These are phyloP conservation scores for Aureobasidium leucospermi DNA, from an alignment of 2,329 filamentous ascomycete species.

Conservation along the genomic window DNA sequence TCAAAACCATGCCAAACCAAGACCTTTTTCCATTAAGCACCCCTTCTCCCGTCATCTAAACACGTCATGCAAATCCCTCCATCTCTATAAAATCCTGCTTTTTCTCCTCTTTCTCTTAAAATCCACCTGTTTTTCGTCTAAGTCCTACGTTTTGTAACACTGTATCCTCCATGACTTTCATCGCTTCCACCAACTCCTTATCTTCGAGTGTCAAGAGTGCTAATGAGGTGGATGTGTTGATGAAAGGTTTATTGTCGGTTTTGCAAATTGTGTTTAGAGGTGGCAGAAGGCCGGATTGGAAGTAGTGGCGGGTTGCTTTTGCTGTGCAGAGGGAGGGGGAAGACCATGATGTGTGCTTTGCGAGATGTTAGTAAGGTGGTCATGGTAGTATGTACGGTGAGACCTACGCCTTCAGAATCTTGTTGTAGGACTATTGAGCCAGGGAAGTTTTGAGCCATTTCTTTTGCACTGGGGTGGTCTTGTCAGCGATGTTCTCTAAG, in stretches of 20 bases:
- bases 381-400: not conserved
- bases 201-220: no score
- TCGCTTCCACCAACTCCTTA: no score
- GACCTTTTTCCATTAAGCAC: no score
- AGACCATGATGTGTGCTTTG: conserved; percentile 6
- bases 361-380: not conserved
- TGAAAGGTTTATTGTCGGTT: conserved; percentile 24
- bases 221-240: not conserved
- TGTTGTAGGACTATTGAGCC: conserved; percentile 39
- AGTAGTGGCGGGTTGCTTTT: conserved; percentile 33
- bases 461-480: conserved; percentile 31
- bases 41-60: no score
- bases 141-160: no score
- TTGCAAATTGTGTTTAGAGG: conserved; percentile 28
- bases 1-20: no score
- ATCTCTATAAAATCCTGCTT: no score
- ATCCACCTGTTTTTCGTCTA: no score
- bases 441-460: conserved; percentile 36
- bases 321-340: conserved; percentile 26
- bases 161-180: no score
- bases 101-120: no score
- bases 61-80: no score
- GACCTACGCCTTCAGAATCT: conserved; percentile 24
- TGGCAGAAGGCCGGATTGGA: conserved; percentile 35
- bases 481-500: no score